These are phyloP conservation scores for Pleurotus tuoliensis DNA, from an alignment of 768 basidiomycete species.

Conservation along the genomic window DNA sequence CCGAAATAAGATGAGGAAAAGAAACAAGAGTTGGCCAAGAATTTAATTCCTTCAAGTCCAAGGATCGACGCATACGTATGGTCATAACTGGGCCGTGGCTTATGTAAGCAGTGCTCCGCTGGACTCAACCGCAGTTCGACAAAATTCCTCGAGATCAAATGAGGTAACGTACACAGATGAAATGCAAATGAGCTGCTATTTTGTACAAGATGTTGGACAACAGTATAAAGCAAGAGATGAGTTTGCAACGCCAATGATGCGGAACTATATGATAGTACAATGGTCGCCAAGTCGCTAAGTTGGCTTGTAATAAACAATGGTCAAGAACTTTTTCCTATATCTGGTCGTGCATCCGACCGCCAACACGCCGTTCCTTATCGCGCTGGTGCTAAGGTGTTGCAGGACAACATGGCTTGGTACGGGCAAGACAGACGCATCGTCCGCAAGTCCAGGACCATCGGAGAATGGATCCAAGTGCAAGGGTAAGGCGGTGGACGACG, in stretches of 20 bases:
- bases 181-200: no score
- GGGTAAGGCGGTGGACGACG: constrained; percentile 12
- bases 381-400: constrained; percentile 93
- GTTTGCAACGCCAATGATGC: neutral
- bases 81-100: neutral
- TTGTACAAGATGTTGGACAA: no score
- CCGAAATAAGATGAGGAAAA: neutral
- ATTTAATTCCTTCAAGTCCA: neutral
- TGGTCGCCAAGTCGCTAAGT: constrained; percentile 25
- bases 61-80: neutral
- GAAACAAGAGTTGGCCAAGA: no score
- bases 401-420: constrained; percentile 93
- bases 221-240: neutral
- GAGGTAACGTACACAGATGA: no score
- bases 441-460: constrained; percentile 50
- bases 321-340: constrained; percentile 91
- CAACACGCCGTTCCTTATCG: constrained; percentile 89
- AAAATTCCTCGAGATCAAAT: no score
- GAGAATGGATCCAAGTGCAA: constrained; percentile 11
- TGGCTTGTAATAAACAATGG: constrained; percentile 81
- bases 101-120: neutral
- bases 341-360: constrained; percentile 90
- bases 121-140: no score
- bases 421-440: constrained; percentile 88
- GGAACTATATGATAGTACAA: neutral